phyloP scores from a whole-genome alignment of 495 filamentous ascomycete genomes.

The Glutinoglossum americanum region DNA sequence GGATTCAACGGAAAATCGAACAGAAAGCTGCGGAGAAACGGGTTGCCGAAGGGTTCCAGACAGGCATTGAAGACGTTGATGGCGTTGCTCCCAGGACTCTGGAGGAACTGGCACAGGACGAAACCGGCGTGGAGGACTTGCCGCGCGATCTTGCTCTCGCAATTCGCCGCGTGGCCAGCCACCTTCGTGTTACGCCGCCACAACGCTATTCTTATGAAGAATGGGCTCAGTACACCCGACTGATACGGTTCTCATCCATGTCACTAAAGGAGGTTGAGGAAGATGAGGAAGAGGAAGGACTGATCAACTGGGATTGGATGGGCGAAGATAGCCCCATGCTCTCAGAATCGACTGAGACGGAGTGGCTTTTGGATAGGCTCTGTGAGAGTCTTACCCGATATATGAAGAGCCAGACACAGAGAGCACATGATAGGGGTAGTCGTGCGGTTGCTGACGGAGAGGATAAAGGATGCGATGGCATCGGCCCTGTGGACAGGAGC shows the following conservation, averaged over 20 bases:
- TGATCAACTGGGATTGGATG: conserved; percentile 49
- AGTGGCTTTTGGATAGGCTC: conserved; percentile 38
- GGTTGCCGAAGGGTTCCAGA: conserved; percentile 25
- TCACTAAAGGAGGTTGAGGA: conserved; percentile 9
- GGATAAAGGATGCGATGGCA: background rate
- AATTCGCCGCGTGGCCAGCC: conserved; percentile 28
- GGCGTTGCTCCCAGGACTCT: conserved; percentile 17
- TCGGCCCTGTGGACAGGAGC: background rate
- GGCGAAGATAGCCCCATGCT: conserved; percentile 40
- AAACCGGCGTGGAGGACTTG: conserved; percentile 20
- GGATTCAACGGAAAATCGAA: conserved; percentile 17
- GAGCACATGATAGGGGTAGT: background rate
- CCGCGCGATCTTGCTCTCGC: conserved; percentile 29
- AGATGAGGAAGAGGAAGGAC: conserved; percentile 32
- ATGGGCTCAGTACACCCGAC: conserved; percentile 37
- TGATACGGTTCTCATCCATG: conserved; percentile 33
- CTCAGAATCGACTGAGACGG: conserved; percentile 29
- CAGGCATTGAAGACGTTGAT: conserved; percentile 15
- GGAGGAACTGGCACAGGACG: conserved; percentile 23
- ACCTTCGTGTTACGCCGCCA: conserved; percentile 19
- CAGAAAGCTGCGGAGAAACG: conserved; percentile 20
- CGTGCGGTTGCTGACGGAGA: background rate
- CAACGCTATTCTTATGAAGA: conserved; percentile 39
- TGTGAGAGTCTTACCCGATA: conserved; percentile 35
- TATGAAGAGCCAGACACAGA: conserved; percentile 15